Percentiles rank a stretch among this genome's conserved stretches.
phyloP scores from a whole-genome alignment of 345 rosid species.

The Linum trigynum region DNA sequence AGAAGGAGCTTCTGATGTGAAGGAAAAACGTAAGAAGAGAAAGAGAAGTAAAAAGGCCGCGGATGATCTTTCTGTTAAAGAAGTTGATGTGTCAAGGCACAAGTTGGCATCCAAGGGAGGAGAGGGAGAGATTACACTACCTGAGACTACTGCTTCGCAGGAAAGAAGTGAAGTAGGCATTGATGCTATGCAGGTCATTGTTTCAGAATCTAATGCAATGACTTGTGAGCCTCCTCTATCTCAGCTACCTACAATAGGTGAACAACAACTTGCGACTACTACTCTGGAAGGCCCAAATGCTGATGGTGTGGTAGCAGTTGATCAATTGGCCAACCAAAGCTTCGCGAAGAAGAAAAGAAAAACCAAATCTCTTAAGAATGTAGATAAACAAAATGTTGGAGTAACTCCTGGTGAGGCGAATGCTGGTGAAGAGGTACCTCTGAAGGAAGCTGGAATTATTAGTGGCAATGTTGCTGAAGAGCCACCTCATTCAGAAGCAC shows the following conservation, averaged over 20 bases:
- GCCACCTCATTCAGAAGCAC: slow-evolving; percentile 11
- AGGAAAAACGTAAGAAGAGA: slow-evolving; percentile 16
- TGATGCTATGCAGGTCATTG: background rate
- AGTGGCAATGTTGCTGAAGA: slow-evolving; percentile 15
- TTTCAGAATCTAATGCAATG: background rate
- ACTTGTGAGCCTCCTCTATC: slow-evolving; percentile 13
- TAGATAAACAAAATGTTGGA: slow-evolving; percentile 16
- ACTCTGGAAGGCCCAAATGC: slow-evolving; percentile 13
- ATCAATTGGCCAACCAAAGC: slow-evolving; percentile 1
- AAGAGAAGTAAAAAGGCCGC: slow-evolving; percentile 10
- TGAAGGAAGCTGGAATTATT: slow-evolving; percentile 7
- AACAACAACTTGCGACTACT: slow-evolving; percentile 12
- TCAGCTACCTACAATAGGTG: slow-evolving; percentile 10
- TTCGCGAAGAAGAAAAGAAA: slow-evolving; percentile 23
- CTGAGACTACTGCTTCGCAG: slow-evolving; percentile 1
- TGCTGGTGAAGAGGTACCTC: slow-evolving; percentile 12
- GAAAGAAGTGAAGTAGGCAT: slow-evolving; percentile 1
- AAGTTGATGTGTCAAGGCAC: slow-evolving; percentile 5
- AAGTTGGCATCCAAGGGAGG: slow-evolving; percentile 11
- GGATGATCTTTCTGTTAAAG: slow-evolving; percentile 17
- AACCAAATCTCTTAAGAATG: slow-evolving; percentile 19
- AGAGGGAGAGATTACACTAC: background rate
- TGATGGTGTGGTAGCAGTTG: slow-evolving; percentile 7
- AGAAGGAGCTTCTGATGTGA: slow-evolving; percentile 15
- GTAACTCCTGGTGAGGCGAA: slow-evolving; percentile 13